Percentiles rank a stretch among this genome's conserved stretches.
Evolutionary conservation across 441 rosid genomes (phyloP).

Genomic region (Euphorbia celastroides): DNA sequence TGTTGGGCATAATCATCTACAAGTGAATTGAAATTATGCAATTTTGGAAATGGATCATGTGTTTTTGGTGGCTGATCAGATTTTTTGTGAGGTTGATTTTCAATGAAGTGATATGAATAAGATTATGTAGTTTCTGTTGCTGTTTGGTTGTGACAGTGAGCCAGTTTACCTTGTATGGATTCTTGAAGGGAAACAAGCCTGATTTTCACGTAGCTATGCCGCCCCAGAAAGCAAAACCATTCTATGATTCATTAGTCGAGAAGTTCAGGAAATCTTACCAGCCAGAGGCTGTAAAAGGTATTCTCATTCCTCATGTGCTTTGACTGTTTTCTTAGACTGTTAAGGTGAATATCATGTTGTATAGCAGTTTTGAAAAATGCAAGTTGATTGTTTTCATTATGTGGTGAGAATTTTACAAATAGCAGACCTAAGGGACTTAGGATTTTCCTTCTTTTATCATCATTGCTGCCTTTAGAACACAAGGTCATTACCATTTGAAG

Average conservation of each 20-base stretch:
- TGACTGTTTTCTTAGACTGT: neutral
- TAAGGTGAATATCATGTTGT: too few species aligned
- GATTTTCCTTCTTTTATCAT: neutral
- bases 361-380: neutral
- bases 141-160: constrained; percentile 50
- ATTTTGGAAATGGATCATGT: neutral
- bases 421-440: neutral
- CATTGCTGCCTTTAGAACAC: neutral
- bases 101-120: neutral
- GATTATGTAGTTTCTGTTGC: constrained; percentile 5
- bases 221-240: constrained; percentile 73
- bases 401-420: neutral
- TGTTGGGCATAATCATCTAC: neutral
- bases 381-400: neutral
- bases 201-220: constrained; percentile 96
- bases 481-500: too few species aligned
- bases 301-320: neutral
- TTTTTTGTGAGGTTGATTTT: neutral
- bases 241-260: constrained; percentile 61
- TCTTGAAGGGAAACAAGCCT: constrained; percentile 94
- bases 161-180: constrained; percentile 82
- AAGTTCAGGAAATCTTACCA: constrained; percentile 51
- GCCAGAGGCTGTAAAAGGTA: constrained; percentile 64
- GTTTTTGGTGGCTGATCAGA: neutral
- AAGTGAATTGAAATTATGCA: neutral